Evolutionary conservation across 2,329 filamentous ascomycete genomes (phyloP).

Genomic region (Apiospora hydei): DNA sequence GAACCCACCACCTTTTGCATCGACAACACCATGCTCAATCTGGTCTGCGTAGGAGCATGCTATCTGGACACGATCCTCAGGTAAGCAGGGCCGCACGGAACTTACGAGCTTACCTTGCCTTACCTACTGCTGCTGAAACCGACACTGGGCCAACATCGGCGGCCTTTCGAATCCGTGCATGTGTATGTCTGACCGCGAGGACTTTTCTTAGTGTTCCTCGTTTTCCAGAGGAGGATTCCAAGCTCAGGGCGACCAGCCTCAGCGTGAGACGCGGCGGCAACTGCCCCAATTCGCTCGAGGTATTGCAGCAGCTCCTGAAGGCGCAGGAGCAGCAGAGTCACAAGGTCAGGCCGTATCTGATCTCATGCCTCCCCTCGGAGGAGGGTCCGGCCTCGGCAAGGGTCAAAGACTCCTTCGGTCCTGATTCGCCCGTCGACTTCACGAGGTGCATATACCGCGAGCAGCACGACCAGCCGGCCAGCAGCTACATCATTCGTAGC

Average conservation of each 20-base stretch:
- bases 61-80: constrained; percentile 76
- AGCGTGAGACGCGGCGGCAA: constrained; percentile 74
- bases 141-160: background rate
- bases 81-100: constrained; percentile 48
- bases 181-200: constrained; percentile 2
- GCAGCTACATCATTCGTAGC: constrained; percentile 74
- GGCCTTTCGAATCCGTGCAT: background rate
- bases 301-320: constrained; percentile 68
- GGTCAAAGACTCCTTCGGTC: constrained; percentile 62
- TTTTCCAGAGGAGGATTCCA: constrained; percentile 75
- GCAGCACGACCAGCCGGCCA: constrained; percentile 63
- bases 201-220: constrained; percentile 60
- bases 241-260: constrained; percentile 69
- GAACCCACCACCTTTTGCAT: background rate
- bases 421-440: constrained; percentile 52
- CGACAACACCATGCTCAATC: constrained; percentile 54
- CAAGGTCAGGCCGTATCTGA: constrained; percentile 49
- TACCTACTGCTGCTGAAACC: background rate
- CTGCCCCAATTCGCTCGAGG: constrained; percentile 74
- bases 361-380: constrained; percentile 61
- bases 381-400: constrained; percentile 57
- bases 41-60: constrained; percentile 71
- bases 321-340: constrained; percentile 30
- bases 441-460: constrained; percentile 66
- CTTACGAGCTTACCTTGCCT: constrained; percentile 24